Evolutionary conservation across 805 yeast species (phyloP).

Genomic region (Candida xyloterini): DNA sequence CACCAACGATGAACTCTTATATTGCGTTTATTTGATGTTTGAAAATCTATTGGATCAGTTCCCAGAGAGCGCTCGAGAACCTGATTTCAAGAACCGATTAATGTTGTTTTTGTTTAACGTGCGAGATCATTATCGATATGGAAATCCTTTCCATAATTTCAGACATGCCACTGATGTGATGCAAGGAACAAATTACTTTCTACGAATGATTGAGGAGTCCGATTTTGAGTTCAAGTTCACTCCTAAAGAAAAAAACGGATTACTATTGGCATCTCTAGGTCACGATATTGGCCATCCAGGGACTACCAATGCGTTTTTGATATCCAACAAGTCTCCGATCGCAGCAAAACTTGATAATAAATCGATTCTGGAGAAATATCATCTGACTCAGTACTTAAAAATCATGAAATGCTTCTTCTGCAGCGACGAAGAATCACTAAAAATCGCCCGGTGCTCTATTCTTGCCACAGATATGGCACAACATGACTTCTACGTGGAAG

Average conservation of each 20-base stretch:
- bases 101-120: constrained; percentile 61
- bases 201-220: constrained; percentile 22
- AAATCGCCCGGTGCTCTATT: constrained; percentile 33
- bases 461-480: constrained; percentile 91
- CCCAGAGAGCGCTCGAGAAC: background rate
- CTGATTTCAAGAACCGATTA: constrained; percentile 39
- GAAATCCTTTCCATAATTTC: constrained; percentile 92
- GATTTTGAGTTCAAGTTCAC: constrained; percentile 14
- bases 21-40: constrained; percentile 57
- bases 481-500: constrained; percentile 68
- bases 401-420: constrained; percentile 29
- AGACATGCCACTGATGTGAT: constrained; percentile 94
- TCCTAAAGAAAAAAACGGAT: constrained; percentile 46
- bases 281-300: constrained; percentile 98
- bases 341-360: constrained; percentile 58
- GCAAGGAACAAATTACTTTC: constrained; percentile 78
- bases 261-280: constrained; percentile 81
- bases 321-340: constrained; percentile 57
- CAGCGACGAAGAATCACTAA: constrained; percentile 3
- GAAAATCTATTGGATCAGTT: constrained; percentile 13
- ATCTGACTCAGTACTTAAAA: constrained; percentile 58
- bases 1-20: constrained; percentile 61
- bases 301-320: constrained; percentile 74
- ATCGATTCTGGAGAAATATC: constrained; percentile 81
- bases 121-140: constrained; percentile 75